Percentiles rank a stretch among this genome's conserved stretches.
These are phyloP conservation scores for Rosa persica DNA, from an alignment of 306 rosid species.

Conservation along the genomic window DNA sequence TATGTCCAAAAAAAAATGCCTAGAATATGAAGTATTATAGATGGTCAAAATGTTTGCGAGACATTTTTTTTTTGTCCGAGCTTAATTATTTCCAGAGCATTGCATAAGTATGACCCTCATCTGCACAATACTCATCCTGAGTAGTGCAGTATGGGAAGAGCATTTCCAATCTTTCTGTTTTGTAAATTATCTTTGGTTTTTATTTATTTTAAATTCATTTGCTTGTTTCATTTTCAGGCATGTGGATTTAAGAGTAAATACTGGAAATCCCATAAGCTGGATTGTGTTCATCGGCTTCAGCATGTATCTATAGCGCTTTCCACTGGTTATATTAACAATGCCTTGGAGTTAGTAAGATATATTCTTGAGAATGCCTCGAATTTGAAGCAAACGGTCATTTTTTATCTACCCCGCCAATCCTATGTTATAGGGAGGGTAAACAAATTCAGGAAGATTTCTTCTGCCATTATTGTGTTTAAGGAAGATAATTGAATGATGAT, in stretches of 20 bases:
- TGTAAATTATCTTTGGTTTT: neutral
- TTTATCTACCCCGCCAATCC: neutral
- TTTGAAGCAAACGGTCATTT: neutral
- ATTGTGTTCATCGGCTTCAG: neutral
- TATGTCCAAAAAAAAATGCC: neutral
- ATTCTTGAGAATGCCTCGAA: neutral
- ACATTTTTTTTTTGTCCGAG: neutral
- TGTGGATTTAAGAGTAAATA: neutral
- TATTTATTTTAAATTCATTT: neutral
- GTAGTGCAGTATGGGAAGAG: neutral
- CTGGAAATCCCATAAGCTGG: neutral
- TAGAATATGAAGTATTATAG: constrained; percentile 9
- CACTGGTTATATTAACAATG: neutral
- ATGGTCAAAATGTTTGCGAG: neutral
- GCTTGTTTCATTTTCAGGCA: neutral
- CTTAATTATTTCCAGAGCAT: neutral
- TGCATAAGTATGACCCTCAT: neutral
- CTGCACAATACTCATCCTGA: neutral
- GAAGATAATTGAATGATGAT: neutral
- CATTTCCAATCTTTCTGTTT: neutral
- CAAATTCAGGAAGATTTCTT: neutral
- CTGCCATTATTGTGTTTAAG: neutral
- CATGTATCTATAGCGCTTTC: neutral
- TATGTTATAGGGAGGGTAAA: neutral
- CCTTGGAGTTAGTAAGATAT: neutral